Evolutionary conservation across 2,329 filamentous ascomycete species (phyloP).

Genomic region (Neopestalotiopsis clavispora): DNA sequence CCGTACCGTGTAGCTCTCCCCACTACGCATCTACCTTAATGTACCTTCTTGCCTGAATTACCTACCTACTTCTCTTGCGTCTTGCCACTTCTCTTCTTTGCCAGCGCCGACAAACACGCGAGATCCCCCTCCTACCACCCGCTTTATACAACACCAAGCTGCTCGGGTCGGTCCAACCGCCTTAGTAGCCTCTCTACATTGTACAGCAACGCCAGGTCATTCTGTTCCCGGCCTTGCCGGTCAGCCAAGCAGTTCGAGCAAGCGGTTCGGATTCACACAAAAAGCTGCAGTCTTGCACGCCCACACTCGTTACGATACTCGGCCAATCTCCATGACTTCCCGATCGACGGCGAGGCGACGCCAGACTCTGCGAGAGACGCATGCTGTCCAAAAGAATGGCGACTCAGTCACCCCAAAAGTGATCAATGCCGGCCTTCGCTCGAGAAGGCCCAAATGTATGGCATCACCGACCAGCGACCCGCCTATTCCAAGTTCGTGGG

Average conservation of each 20-base stretch:
- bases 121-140: not conserved
- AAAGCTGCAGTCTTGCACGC: conserved; percentile 9
- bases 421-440: conserved; percentile 59
- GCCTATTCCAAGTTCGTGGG: conserved; percentile 55
- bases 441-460: conserved; percentile 60
- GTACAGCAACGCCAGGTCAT: not conserved
- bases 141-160: not conserved
- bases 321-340: conserved; percentile 43
- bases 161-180: not conserved
- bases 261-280: not conserved
- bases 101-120: not conserved
- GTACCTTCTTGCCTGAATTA: not conserved
- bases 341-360: conserved; percentile 48
- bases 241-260: not conserved
- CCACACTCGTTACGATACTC: conserved; percentile 30
- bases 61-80: not conserved
- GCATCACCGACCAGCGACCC: conserved; percentile 57
- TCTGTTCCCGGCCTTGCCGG: not conserved
- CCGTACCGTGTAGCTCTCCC: not conserved
- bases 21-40: not conserved
- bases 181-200: not conserved
- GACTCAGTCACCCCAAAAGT: conserved; percentile 49
- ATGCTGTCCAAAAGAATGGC: conserved; percentile 45
- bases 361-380: conserved; percentile 50
- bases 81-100: not conserved